A percentile compares a stretch with the other conserved stretches of the same genome.
These are phyloP conservation scores for Pichia thaimueangensis DNA, from an alignment of 805 yeast genomes.

Conservation along the genomic window DNA sequence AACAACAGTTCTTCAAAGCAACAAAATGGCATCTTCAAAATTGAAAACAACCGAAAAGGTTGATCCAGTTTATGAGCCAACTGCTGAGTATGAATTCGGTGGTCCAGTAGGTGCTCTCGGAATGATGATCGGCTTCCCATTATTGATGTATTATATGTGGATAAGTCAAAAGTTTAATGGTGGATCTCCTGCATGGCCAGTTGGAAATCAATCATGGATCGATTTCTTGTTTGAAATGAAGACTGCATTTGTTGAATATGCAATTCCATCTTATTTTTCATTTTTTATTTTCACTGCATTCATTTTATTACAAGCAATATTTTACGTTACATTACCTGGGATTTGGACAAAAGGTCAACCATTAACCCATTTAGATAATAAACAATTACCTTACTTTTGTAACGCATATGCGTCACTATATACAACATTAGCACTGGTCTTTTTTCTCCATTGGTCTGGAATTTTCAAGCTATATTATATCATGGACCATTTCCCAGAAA, in stretches of 20 bases:
- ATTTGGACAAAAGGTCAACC: constrained; percentile 95
- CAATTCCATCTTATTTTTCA: constrained; percentile 52
- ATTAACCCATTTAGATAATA: constrained; percentile 68
- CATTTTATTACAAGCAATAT: constrained; percentile 58
- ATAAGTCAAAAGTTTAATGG: constrained; percentile 74
- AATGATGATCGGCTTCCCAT: constrained; percentile 90
- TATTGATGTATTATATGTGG: constrained; percentile 96
- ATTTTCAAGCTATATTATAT: constrained; percentile 67
- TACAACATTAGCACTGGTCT: constrained; percentile 49
- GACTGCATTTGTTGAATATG: constrained; percentile 43
- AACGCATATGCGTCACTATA: constrained; percentile 87
- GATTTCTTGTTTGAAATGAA: constrained; percentile 43
- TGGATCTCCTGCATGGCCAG: constrained; percentile 69
- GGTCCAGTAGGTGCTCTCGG: constrained; percentile 85
- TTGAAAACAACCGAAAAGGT: neutral
- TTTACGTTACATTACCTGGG: constrained; percentile 86
- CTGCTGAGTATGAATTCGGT: constrained; percentile 77
- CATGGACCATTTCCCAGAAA: constrained; percentile 78
- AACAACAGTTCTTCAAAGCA: no score
- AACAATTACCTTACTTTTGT: constrained; percentile 86
- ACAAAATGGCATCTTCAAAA: neutral
- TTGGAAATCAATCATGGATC: constrained; percentile 44
- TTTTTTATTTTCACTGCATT: constrained; percentile 70
- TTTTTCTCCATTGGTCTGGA: constrained; percentile 66
- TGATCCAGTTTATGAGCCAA: constrained; percentile 4